Conservation (phyloP, 306 rosid species). For the Quercus engelmannii region DNA sequence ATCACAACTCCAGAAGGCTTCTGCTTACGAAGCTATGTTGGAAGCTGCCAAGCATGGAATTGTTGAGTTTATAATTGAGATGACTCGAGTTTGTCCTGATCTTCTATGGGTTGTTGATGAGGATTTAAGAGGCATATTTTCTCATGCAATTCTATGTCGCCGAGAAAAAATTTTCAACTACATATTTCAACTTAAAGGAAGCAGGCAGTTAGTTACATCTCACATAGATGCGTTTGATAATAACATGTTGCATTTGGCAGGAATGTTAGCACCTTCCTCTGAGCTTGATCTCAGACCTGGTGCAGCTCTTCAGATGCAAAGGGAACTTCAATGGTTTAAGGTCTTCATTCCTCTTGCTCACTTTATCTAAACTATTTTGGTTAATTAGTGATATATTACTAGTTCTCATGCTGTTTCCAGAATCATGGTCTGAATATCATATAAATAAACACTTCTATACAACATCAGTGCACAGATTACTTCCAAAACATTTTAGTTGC, state of each 20-base stretch:
- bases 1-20: not conserved
- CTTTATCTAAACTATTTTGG: too few species aligned
- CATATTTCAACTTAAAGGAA: not conserved
- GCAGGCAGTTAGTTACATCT: not conserved
- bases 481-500: not conserved
- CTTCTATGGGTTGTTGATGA: conserved; percentile 7
- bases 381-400: too few species aligned
- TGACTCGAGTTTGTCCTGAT: conserved; percentile 6
- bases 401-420: too few species aligned
- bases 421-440: too few species aligned
- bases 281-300: conserved; percentile 40
- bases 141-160: conserved; percentile 12
- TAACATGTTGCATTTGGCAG: conserved; percentile 49
- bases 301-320: conserved; percentile 58
- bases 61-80: not conserved
- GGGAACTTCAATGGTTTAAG: conserved; percentile 37
- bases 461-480: not conserved
- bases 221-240: conserved; percentile 29
- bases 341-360: not conserved
- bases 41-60: conserved; percentile 15
- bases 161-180: conserved; percentile 6
- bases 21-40: conserved; percentile 8
- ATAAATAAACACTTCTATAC: not conserved
- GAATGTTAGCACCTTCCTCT: conserved; percentile 34
- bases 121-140: conserved; percentile 8